phyloP scores from a whole-genome alignment of 768 basidiomycete genomes.

The Russula sp. region DNA sequence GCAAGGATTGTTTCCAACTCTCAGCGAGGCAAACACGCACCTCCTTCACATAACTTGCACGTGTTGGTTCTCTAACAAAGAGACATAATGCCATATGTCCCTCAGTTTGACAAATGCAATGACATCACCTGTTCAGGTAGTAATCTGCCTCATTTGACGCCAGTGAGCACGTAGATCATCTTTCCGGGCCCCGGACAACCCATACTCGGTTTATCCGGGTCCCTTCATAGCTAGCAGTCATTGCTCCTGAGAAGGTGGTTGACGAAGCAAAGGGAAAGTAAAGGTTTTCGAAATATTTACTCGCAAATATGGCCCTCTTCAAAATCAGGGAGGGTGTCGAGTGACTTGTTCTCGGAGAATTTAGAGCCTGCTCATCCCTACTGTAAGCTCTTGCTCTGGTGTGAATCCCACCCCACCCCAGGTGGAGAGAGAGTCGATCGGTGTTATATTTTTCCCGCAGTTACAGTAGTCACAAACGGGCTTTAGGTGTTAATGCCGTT shows the following conservation, averaged over 20 bases:
- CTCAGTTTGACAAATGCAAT: conserved; percentile 85
- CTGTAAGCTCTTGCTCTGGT: conserved; percentile 61
- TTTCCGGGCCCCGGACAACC: conserved; percentile 67
- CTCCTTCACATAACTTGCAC: conserved; percentile 90
- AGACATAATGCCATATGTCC: conserved; percentile 94
- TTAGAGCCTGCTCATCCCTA: conserved; percentile 43
- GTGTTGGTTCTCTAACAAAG: conserved; percentile 80
- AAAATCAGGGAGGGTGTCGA: conserved; percentile 70
- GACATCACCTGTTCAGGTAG: conserved; percentile 76
- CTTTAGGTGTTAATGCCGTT: conserved; percentile 70
- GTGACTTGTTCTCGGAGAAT: conserved; percentile 33
- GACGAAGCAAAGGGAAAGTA: too few species aligned
- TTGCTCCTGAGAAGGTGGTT: too few species aligned
- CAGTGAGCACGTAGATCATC: conserved; percentile 68
- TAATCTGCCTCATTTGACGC: conserved; percentile 85
- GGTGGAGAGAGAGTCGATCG: conserved; percentile 44
- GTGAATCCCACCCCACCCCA: conserved; percentile 59
- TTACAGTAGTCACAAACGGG: conserved; percentile 72
- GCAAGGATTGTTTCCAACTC: too few species aligned
- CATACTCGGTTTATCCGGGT: conserved; percentile 81
- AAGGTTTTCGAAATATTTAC: conserved; percentile 91
- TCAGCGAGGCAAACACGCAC: conserved; percentile 41
- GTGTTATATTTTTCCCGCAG: conserved; percentile 66
- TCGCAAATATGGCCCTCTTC: conserved; percentile 88
- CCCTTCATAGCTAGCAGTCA: too few species aligned